Evolutionary conservation across 306 rosid genomes (phyloP).

Genomic region (Mucuna pruriens): DNA sequence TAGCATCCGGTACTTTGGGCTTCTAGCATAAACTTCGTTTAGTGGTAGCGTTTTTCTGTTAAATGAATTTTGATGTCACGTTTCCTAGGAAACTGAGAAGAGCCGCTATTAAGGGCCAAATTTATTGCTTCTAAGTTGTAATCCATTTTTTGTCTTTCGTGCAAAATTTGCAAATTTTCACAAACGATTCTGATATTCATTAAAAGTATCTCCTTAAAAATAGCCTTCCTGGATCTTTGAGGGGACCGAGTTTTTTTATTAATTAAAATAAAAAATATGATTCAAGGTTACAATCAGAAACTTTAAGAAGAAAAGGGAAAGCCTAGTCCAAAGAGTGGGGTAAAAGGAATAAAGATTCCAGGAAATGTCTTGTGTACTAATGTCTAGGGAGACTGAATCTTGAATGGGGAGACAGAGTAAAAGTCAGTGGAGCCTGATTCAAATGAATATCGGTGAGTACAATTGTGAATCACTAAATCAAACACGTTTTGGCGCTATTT

Average conservation of each 20-base stretch:
- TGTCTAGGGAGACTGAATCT: conserved; percentile 8
- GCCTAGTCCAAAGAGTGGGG: conserved; percentile 33
- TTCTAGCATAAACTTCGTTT: conserved; percentile 18
- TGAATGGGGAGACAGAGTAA: conserved; percentile 26
- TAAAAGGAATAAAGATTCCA: conserved; percentile 38
- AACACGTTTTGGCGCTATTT: conserved; percentile 20
- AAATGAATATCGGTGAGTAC: conserved; percentile 12
- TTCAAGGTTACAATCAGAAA: conserved; percentile 27
- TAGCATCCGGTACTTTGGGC: not conserved
- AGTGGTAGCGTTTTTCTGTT: not conserved
- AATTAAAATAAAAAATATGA: conserved; percentile 31
- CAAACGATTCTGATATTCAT: not conserved
- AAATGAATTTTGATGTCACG: not conserved
- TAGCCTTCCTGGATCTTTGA: not conserved
- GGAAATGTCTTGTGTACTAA: conserved; percentile 34
- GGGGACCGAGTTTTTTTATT: not conserved
- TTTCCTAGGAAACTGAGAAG: not conserved
- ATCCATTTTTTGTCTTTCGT: not conserved
- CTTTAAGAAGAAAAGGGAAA: conserved; percentile 43
- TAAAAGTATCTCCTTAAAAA: not conserved
- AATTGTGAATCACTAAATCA: not conserved
- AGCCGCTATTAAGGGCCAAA: not conserved
- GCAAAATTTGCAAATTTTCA: not conserved
- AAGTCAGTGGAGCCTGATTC: conserved; percentile 37
- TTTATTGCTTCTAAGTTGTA: not conserved